Evolutionary conservation across 345 rosid species (phyloP).

Genomic region (Mangifera indica): DNA sequence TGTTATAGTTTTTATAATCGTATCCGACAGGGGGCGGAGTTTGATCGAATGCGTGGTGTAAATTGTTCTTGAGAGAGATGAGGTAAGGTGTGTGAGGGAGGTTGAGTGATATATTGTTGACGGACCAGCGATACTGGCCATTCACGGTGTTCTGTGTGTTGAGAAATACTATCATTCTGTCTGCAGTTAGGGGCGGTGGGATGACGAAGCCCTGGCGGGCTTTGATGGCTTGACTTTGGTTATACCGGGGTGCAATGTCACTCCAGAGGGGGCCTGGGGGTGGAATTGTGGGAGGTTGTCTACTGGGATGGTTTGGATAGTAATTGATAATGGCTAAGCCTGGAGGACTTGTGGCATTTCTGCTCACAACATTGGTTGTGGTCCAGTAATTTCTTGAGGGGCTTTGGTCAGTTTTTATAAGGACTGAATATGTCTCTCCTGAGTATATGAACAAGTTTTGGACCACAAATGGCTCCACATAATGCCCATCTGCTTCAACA

Average conservation of each 20-base stretch:
- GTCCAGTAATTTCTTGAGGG: slow-evolving; percentile 64
- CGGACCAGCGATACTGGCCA: slow-evolving; percentile 44
- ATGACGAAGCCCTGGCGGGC: slow-evolving; percentile 33
- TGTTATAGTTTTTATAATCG: slow-evolving; percentile 21
- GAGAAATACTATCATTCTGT: slow-evolving; percentile 49
- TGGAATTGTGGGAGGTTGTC: slow-evolving; percentile 42
- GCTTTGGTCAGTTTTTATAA: slow-evolving; percentile 50
- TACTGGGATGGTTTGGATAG: slow-evolving; percentile 49
- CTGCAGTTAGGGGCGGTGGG: slow-evolving; percentile 42
- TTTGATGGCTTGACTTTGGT: too few species aligned
- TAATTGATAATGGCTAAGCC: slow-evolving; percentile 51
- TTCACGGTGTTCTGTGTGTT: slow-evolving; percentile 29
- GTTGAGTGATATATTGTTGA: slow-evolving; percentile 61
- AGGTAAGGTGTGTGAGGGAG: slow-evolving; percentile 60
- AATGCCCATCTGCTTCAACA: slow-evolving; percentile 72
- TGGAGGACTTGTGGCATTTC: slow-evolving; percentile 37
- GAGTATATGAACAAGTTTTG: slow-evolving; percentile 67
- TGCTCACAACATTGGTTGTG: slow-evolving; percentile 52
- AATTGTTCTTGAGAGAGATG: slow-evolving; percentile 50
- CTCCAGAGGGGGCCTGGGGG: slow-evolving; percentile 51
- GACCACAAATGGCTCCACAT: slow-evolving; percentile 63
- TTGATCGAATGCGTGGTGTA: slow-evolving; percentile 38
- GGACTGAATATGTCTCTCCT: slow-evolving; percentile 70
- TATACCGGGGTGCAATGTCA: slow-evolving; percentile 13
- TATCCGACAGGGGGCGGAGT: slow-evolving; percentile 43